Evolutionary conservation across 768 basidiomycete species (phyloP), one percentile per base, ranked within the genome.

Genomic region (Phylloporus sp.): DNA sequence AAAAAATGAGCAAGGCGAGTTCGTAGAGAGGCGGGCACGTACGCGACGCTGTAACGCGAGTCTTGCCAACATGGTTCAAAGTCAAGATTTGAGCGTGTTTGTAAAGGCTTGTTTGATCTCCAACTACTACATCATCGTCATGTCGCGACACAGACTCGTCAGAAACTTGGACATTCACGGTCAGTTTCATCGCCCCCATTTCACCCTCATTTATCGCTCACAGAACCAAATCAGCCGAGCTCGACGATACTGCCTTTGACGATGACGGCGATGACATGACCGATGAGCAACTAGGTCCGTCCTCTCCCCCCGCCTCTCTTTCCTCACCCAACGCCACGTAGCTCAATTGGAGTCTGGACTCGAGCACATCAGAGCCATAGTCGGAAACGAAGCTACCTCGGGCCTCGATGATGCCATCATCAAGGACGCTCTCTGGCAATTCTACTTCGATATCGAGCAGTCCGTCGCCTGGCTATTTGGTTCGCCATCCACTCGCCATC

Each of bases 141-240:
- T 97, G 92, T 97, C 95, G 6, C 77, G 96, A 65, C 96, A 98
- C 69, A 83, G 93, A 61, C 79, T 84, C 68, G 75, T 97, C 53
- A 77, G 88, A 53, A 92, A 93, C 69, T 71, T 98, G 23, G 82
- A 96, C 65, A 71, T 96, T 33, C 72, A 80, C 48, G 84, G 87
- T 84, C 37, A 23, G 66, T 48, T n/a, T n/a, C n/a, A n/a, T n/a
- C n/a, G n/a, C n/a, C n/a, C 24, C 21, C 11, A 33, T 29, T 10
- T 39, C 41, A 1, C 4, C 38, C 42, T 32, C 23, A 11, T 15
- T 11, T 45, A 2, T 22, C 29, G 39, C 38, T 48, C 43, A 44
- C 9, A 48, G n/a, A n/a, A 10, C 39, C 33, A 20, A 11, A 51
- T n/a, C 56, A 92, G 94, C 84, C 63, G 93, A 91, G 69, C 75